Evolutionary conservation across 2,329 filamentous ascomycete species (phyloP).

Genomic region (Emydomyces testavorans): DNA sequence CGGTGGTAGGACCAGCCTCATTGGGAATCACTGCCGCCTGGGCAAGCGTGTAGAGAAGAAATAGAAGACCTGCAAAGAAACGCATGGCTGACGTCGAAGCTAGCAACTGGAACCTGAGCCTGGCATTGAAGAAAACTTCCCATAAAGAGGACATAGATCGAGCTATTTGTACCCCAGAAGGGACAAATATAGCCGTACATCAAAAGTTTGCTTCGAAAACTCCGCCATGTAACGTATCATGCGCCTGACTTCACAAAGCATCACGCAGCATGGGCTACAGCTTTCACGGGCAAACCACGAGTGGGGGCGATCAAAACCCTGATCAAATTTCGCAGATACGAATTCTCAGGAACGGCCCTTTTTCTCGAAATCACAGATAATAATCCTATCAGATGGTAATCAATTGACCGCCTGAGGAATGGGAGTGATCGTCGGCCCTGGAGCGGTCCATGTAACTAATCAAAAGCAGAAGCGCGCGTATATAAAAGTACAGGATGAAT

Average conservation of each 20-base stretch:
- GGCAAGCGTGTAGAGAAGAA: slow-evolving; percentile 2
- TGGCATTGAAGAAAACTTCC: background rate
- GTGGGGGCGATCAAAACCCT: background rate
- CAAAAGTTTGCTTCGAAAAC: too few species aligned
- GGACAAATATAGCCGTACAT: background rate
- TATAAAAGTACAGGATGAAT: background rate
- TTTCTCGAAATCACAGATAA: background rate
- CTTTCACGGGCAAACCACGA: background rate
- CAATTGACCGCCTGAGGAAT: slow-evolving; percentile 3
- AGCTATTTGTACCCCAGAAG: slow-evolving; percentile 7
- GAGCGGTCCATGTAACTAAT: background rate
- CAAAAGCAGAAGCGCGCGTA: background rate
- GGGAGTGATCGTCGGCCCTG: background rate
- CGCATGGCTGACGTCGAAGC: background rate
- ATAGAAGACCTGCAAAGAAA: slow-evolving; percentile 1
- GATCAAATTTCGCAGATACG: background rate
- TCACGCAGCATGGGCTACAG: background rate
- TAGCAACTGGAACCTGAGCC: background rate
- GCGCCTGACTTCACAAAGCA: background rate
- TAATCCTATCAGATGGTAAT: slow-evolving; percentile 2
- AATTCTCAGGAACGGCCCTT: background rate
- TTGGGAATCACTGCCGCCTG: slow-evolving; percentile 1
- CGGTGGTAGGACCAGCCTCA: background rate
- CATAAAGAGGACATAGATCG: background rate
- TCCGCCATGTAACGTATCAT: background rate